Evolutionary conservation across 2,329 filamentous ascomycete genomes (phyloP).

Genomic region (Talaromyces amestolkiae): DNA sequence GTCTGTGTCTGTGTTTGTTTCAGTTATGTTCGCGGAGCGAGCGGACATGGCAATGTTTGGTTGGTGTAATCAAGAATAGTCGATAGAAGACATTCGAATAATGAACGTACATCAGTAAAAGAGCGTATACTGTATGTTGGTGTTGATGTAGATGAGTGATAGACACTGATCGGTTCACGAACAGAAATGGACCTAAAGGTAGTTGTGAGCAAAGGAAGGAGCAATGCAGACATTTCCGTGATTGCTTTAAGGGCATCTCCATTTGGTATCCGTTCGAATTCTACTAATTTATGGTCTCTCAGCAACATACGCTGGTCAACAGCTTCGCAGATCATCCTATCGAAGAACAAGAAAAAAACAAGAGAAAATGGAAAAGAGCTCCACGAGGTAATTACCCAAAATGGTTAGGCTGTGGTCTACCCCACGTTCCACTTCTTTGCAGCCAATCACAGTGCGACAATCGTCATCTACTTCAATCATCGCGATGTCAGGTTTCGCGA

Average conservation of each 20-base stretch:
- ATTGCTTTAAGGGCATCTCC: too few relatives aligned
- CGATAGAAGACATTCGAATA: background rate
- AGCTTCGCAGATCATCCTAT: too few relatives aligned
- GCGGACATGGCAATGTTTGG: background rate
- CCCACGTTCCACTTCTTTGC: background rate
- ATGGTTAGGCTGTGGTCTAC: background rate
- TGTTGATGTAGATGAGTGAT: background rate
- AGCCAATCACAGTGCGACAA: slow-evolving; percentile 3
- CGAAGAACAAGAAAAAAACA: background rate
- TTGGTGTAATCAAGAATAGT: background rate
- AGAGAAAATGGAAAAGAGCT: background rate
- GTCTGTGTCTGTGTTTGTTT: background rate
- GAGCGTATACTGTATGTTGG: background rate
- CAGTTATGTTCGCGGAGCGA: background rate
- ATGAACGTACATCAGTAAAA: background rate
- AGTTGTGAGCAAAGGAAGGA: background rate
- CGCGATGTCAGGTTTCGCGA: background rate
- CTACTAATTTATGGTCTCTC: too few relatives aligned
- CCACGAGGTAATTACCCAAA: slow-evolving; percentile 4
- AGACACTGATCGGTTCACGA: background rate
- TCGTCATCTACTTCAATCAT: slow-evolving; percentile 6
- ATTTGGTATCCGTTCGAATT: too few relatives aligned
- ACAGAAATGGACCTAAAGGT: background rate
- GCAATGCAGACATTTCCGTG: background rate
- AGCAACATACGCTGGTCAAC: too few relatives aligned